These are phyloP conservation scores for Thalia dealbata DNA, from an alignment of 176 grass and related monocot genomes.

Conservation along the genomic window DNA sequence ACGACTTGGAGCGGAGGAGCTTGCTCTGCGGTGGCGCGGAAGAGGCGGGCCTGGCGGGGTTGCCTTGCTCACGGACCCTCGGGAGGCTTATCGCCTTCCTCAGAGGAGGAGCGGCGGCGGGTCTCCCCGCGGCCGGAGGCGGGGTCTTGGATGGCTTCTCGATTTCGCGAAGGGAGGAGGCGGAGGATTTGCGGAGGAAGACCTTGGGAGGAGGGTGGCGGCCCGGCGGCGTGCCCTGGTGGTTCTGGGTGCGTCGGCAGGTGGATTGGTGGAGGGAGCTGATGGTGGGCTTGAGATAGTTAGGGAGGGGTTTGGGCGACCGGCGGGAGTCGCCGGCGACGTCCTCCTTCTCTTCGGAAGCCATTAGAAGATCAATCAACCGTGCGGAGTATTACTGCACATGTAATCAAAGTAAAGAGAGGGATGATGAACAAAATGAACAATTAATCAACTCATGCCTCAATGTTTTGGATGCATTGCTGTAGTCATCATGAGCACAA, in stretches of 20 bases:
- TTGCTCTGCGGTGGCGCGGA: not conserved
- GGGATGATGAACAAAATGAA: too few species aligned
- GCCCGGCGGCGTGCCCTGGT: not conserved
- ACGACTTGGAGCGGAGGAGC: not conserved
- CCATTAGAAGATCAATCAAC: too few species aligned
- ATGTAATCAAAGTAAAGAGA: too few species aligned
- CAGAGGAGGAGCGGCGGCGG: not conserved
- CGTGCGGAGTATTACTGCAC: too few species aligned
- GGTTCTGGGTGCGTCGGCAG: too few species aligned
- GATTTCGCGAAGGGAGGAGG: not conserved
- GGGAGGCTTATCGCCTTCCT: not conserved
- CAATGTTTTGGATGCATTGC: too few species aligned
- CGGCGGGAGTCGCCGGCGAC: not conserved
- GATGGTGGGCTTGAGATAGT: constrained; percentile 8
- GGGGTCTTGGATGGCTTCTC: not conserved
- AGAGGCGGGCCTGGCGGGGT: not conserved
- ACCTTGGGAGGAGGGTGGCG: too few species aligned
- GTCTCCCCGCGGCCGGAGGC: not conserved
- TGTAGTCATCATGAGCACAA: too few species aligned
- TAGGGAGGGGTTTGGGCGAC: not conserved
- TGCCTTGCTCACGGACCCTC: not conserved
- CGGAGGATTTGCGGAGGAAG: too few species aligned
- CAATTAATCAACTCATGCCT: too few species aligned
- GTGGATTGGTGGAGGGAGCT: not conserved
- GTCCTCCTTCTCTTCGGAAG: too few species aligned